Conservation (phyloP, 805 yeast genomes). For the Cyberlindnera petersonii region DNA sequence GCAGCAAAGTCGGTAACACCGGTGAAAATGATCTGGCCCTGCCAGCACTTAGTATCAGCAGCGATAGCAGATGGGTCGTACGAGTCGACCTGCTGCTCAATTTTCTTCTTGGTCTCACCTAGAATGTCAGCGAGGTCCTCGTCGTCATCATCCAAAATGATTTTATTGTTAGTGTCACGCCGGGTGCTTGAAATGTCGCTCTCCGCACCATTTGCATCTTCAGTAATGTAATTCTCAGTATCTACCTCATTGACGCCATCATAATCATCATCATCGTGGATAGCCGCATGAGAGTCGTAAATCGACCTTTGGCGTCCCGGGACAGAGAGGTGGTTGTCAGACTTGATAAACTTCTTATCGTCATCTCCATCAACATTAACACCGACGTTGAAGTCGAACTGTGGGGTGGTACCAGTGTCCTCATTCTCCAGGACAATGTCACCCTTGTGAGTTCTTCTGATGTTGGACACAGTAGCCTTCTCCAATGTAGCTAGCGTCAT, state of each 20-base stretch:
- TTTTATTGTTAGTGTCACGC: too few species aligned
- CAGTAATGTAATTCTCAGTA: slow-evolving; percentile 21
- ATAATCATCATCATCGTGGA: slow-evolving; percentile 8
- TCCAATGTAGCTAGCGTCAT: slow-evolving; percentile 66
- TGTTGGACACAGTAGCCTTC: slow-evolving; percentile 54
- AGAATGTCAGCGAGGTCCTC: slow-evolving; percentile 33
- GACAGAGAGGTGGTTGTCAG: slow-evolving; percentile 10
- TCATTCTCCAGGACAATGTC: slow-evolving; percentile 71
- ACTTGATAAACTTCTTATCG: slow-evolving; percentile 21
- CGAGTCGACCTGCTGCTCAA: slow-evolving; percentile 14
- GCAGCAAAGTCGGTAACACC: slow-evolving; percentile 43
- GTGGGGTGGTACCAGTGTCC: slow-evolving; percentile 22
- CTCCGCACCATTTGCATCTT: too few species aligned
- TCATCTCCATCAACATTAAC: slow-evolving; percentile 17
- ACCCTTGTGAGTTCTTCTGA: slow-evolving; percentile 83
- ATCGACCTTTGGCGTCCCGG: slow-evolving; percentile 17
- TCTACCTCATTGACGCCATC: slow-evolving; percentile 23
- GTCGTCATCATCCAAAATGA: slow-evolving; percentile 32
- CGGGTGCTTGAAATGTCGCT: too few species aligned
- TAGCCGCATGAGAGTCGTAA: slow-evolving; percentile 7
- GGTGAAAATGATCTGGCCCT: slow-evolving; percentile 46
- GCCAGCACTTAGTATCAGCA: slow-evolving; percentile 35
- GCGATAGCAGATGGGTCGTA: slow-evolving; percentile 20
- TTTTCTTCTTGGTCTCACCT: slow-evolving; percentile 23
- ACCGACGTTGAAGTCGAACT: slow-evolving; percentile 30